A percentile compares a stretch with the other conserved stretches of the same genome.
phyloP scores from a whole-genome alignment of 257 asterid genomes.

The Catharanthus roseus region DNA sequence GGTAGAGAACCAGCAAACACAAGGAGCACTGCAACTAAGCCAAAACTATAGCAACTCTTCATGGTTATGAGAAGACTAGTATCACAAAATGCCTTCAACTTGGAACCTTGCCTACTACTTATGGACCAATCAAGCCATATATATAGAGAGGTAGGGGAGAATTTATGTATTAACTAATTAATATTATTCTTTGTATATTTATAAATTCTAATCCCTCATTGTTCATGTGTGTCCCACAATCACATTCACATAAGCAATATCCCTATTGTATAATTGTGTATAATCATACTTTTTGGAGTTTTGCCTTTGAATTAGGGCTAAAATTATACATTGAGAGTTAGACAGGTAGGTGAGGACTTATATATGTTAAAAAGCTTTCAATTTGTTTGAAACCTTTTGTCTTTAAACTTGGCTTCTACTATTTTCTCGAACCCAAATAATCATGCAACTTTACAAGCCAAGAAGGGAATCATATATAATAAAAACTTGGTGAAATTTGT shows the following conservation, averaged over 20 bases:
- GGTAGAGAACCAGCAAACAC: slow-evolving; percentile 14
- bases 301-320: background rate
- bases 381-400: slow-evolving; percentile 9
- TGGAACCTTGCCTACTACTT: background rate
- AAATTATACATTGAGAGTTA: background rate
- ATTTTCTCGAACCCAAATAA: background rate
- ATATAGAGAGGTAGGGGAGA: background rate
- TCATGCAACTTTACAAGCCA: background rate
- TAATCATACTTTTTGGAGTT: background rate
- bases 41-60: slow-evolving; percentile 26
- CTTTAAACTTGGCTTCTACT: slow-evolving; percentile 1
- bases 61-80: slow-evolving; percentile 7
- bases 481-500: background rate
- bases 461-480: background rate
- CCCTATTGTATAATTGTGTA: background rate
- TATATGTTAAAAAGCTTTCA: background rate
- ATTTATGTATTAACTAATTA: too few species aligned
- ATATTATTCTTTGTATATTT: background rate
- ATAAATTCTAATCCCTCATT: background rate
- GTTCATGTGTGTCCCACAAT: background rate
- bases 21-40: slow-evolving; percentile 20
- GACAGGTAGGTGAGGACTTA: slow-evolving; percentile 11
- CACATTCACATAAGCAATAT: background rate
- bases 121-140: slow-evolving; percentile 2
- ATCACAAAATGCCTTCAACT: background rate